Evolutionary conservation across 1,284 basidiomycete genomes (phyloP).

Genomic region (Malassezia equina): DNA sequence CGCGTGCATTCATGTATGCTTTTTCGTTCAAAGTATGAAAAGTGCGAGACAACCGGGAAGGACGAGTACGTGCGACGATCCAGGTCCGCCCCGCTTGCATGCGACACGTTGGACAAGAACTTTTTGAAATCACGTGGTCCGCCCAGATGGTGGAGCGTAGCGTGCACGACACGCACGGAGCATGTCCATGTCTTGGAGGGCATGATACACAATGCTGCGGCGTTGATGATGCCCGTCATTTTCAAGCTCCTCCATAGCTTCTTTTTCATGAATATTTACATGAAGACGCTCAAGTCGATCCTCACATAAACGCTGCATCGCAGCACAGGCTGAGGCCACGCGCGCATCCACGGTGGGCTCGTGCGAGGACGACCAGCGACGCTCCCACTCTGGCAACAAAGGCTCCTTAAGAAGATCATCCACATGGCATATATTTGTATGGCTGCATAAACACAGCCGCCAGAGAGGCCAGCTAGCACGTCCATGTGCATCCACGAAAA

Average conservation of each 20-base stretch:
- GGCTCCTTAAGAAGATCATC: neutral
- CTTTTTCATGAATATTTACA: neutral
- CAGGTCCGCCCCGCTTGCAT: neutral
- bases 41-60: neutral
- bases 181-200: conserved; percentile 9
- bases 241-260: neutral
- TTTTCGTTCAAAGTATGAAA: neutral
- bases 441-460: conserved; percentile 1
- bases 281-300: neutral
- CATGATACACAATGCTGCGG: conserved; percentile 4
- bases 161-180: neutral
- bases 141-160: neutral
- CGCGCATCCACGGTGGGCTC: neutral
- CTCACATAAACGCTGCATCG: neutral
- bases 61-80: neutral
- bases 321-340: neutral
- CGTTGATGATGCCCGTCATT: neutral
- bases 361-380: neutral
- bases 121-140: neutral
- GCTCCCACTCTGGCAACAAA: neutral
- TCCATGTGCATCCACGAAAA: conserved; percentile 10
- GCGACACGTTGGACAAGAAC: neutral
- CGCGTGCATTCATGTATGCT: conserved; percentile 22
- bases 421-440: neutral
- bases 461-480: conserved; percentile 9